phyloP scores from a whole-genome alignment of 1,284 basidiomycete species.

The Coniferiporia weirii region DNA sequence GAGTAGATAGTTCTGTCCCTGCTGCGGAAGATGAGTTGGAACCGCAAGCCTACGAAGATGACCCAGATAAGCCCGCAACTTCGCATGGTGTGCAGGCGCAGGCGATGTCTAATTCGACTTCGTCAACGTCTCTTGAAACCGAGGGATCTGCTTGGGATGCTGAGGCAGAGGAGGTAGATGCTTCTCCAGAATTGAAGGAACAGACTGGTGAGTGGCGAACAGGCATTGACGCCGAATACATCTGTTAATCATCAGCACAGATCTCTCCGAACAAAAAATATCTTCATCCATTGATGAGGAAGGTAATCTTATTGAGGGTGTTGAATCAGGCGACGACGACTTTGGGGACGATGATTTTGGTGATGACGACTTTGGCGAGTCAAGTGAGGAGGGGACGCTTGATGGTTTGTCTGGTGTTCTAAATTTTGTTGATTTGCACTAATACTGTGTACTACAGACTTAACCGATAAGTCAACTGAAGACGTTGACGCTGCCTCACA shows the following conservation, averaged over 20 bases:
- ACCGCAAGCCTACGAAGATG: not conserved
- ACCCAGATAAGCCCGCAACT: not conserved
- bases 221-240: too few relatives aligned
- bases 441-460: not conserved
- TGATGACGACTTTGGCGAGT: slow-evolving; percentile 11
- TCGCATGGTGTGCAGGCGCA: not conserved
- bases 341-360: slow-evolving; percentile 10
- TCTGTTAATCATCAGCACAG: not conserved
- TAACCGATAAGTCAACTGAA: slow-evolving; percentile 4
- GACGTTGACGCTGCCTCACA: slow-evolving; percentile 8
- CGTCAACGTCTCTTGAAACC: not conserved
- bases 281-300: slow-evolving; percentile 5
- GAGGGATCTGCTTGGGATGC: slow-evolving; percentile 2
- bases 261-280: slow-evolving; percentile 7
- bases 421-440: not conserved
- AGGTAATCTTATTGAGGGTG: slow-evolving; percentile 13
- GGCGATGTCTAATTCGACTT: slow-evolving; percentile 3
- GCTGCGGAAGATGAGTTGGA: not conserved
- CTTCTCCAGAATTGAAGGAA: not conserved
- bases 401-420: slow-evolving; percentile 9
- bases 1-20: slow-evolving; percentile 11
- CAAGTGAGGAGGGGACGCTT: slow-evolving; percentile 9
- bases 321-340: slow-evolving; percentile 2
- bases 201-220: slow-evolving; percentile 7
- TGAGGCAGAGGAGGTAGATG: slow-evolving; percentile 1